Evolutionary conservation across 2,329 filamentous ascomycete species (phyloP).

Genomic region (Fusarium keratoplasticum): DNA sequence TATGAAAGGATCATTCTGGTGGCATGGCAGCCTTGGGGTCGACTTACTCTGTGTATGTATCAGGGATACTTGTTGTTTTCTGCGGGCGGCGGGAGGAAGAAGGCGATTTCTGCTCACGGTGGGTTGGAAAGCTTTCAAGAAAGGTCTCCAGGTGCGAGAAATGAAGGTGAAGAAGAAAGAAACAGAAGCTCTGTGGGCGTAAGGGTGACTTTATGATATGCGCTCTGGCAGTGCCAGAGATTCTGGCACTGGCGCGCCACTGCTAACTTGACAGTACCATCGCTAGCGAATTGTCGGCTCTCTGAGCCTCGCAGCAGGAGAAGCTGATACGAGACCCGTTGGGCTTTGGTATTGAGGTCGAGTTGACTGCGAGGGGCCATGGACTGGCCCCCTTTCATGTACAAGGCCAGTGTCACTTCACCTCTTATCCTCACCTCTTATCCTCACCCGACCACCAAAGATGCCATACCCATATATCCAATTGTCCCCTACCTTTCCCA

Average conservation of each 20-base stretch:
- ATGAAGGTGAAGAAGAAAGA: background rate
- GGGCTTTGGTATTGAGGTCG: background rate
- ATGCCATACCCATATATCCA: background rate
- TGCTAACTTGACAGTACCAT: background rate
- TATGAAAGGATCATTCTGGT: background rate
- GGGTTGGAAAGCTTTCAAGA: background rate
- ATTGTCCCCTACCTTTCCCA: background rate
- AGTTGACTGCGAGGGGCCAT: background rate
- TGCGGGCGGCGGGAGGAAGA: background rate
- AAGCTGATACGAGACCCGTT: background rate
- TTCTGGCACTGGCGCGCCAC: background rate
- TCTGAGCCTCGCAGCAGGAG: background rate
- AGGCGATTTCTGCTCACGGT: background rate
- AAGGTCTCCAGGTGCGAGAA: background rate
- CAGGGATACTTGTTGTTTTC: background rate
- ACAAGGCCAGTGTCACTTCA: background rate
- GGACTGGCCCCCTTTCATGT: background rate
- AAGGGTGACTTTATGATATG: background rate
- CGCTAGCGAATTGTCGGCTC: background rate
- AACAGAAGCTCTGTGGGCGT: background rate
- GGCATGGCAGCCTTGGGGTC: background rate
- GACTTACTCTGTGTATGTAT: background rate
- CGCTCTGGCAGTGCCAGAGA: background rate
- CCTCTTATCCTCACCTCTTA: background rate
- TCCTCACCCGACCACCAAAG: background rate